Evolutionary conservation across 306 rosid species (phyloP).

Genomic region (Quercus agrifolia): DNA sequence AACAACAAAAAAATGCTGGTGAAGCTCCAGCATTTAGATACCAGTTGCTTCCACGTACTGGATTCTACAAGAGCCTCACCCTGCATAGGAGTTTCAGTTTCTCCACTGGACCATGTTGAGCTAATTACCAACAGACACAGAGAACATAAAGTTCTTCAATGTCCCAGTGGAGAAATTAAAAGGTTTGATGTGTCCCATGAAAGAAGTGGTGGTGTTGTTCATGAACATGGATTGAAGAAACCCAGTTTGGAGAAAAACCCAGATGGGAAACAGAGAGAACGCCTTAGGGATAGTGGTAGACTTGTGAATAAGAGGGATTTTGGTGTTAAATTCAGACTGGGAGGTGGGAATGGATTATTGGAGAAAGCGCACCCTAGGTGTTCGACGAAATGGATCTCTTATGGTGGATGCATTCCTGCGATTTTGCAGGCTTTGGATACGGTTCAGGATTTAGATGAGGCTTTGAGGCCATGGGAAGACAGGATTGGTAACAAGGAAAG

Average conservation of each 20-base stretch:
- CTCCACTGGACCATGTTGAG: conserved; percentile 41
- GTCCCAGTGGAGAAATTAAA: conserved; percentile 31
- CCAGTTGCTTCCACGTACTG: conserved; percentile 38
- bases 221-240: conserved; percentile 29
- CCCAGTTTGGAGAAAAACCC: conserved; percentile 25
- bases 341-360: conserved; percentile 1
- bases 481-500: conserved; percentile 56
- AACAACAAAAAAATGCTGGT: conserved; percentile 31
- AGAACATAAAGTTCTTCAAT: conserved; percentile 24
- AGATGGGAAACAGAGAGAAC: conserved; percentile 13
- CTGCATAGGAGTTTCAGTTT: conserved; percentile 28
- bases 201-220: conserved; percentile 1
- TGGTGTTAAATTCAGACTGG: background rate
- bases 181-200: conserved; percentile 11
- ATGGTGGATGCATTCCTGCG: conserved; percentile 65
- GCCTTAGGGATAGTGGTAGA: conserved; percentile 6
- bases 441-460: conserved; percentile 56
- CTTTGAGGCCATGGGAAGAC: conserved; percentile 56
- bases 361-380: conserved; percentile 52
- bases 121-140: conserved; percentile 21
- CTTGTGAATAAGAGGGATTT: conserved; percentile 9
- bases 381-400: conserved; percentile 56
- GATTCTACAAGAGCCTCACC: conserved; percentile 28
- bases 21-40: conserved; percentile 55
- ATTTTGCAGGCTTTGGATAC: conserved; percentile 54